phyloP scores from a whole-genome alignment of 352 stramenopile species.

The Elongisporangium prolatum region DNA sequence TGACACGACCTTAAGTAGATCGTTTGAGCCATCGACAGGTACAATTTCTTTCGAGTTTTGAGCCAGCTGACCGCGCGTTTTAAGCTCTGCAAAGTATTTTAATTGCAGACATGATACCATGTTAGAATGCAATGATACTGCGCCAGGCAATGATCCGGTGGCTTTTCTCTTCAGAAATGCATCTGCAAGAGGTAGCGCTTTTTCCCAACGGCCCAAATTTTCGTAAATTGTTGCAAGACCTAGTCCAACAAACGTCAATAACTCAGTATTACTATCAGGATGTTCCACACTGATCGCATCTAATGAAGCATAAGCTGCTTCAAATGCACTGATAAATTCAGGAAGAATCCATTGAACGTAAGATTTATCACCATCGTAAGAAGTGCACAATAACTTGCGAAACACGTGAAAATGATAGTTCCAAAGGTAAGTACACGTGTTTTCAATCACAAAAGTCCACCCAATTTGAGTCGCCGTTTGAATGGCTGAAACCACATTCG shows the following conservation, averaged over 20 bases:
- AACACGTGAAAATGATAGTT: constrained; percentile 91
- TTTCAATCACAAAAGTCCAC: constrained; percentile 71
- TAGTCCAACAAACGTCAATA: constrained; percentile 44
- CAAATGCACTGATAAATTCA: constrained; percentile 60
- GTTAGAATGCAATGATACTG: neutral
- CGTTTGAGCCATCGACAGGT: constrained; percentile 26
- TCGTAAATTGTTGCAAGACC: constrained; percentile 52
- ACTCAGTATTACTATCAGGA: constrained; percentile 10
- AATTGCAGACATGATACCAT: constrained; percentile 28
- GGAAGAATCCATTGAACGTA: constrained; percentile 42
- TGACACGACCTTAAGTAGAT: constrained; percentile 40
- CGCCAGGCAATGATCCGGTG: neutral
- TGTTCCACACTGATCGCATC: constrained; percentile 25
- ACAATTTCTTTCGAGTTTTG: constrained; percentile 68
- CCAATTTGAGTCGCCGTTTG: constrained; percentile 33
- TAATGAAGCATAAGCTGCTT: constrained; percentile 43
- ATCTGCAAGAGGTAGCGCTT: constrained; percentile 42
- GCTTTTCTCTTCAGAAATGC: constrained; percentile 51
- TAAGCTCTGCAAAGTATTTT: constrained; percentile 65
- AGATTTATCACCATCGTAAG: constrained; percentile 5
- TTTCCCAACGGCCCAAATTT: constrained; percentile 39
- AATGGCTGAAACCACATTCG: constrained; percentile 27
- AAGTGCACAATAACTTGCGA: constrained; percentile 19
- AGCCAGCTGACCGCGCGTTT: constrained; percentile 51
- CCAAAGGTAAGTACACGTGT: constrained; percentile 84